Percentiles rank a stretch among this genome's conserved stretches.
Evolutionary conservation across 768 basidiomycete species (phyloP).

Genomic region (Termitomyces sp.): DNA sequence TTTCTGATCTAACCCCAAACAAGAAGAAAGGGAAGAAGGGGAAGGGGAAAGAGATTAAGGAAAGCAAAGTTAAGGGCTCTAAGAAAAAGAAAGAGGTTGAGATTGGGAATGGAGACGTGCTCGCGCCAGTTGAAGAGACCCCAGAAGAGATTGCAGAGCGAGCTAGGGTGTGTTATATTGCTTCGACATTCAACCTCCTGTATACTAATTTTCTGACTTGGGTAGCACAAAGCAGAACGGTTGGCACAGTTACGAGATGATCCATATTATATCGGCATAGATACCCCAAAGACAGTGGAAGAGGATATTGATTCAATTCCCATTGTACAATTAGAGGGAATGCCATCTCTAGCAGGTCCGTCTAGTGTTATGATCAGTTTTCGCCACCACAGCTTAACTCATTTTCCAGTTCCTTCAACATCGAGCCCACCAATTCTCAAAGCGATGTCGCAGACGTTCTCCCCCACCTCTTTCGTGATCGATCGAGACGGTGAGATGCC

Average conservation of each 20-base stretch:
- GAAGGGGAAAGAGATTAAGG: conserved; percentile 23
- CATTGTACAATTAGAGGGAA: conserved; percentile 75
- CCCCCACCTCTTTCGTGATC: conserved; percentile 49
- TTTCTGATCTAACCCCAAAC: conserved; percentile 32
- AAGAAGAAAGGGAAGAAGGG: conserved; percentile 43
- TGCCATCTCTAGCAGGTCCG: conserved; percentile 44
- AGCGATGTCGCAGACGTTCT: conserved; percentile 31
- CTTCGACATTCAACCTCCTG: not conserved
- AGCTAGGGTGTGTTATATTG: conserved; percentile 47
- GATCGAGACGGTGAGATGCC: conserved; percentile 89
- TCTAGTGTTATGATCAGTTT: conserved; percentile 1
- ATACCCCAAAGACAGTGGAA: conserved; percentile 30
- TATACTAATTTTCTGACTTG: not conserved
- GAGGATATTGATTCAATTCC: conserved; percentile 91
- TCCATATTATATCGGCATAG: conserved; percentile 86
- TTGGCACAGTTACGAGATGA: conserved; percentile 76
- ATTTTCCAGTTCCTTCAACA: conserved; percentile 20
- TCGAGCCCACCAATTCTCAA: conserved; percentile 40
- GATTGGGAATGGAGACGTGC: conserved; percentile 23
- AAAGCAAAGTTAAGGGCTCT: conserved; percentile 19
- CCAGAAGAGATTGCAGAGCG: conserved; percentile 54
- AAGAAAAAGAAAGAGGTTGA: conserved; percentile 24
- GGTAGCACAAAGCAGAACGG: conserved; percentile 69
- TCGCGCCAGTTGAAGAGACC: conserved; percentile 43
- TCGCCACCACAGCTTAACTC: not conserved